Percentiles rank a stretch among this genome's conserved stretches.
Conservation (phyloP, 306 rosid genomes). For the Quercus aquifolioides region DNA sequence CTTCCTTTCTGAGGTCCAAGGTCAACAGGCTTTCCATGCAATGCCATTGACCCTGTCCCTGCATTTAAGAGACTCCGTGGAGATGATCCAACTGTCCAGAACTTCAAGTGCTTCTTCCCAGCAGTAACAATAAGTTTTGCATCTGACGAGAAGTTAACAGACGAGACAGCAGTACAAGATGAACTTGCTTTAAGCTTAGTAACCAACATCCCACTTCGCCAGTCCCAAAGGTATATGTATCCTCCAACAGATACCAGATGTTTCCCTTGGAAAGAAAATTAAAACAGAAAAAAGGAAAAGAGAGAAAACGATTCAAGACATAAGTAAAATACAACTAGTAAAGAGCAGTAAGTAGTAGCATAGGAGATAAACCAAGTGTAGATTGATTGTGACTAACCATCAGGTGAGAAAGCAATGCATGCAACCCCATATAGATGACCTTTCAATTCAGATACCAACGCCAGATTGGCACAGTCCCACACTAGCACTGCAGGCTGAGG, state of each 20-base stretch:
- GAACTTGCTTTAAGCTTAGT: conserved; percentile 71
- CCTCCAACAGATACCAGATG: conserved; percentile 71
- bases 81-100: conserved; percentile 63
- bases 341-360: conserved; percentile 9
- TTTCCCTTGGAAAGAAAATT: conserved; percentile 45
- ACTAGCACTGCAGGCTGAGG: conserved; percentile 64
- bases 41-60: conserved; percentile 30
- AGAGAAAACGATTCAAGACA: background rate
- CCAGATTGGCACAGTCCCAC: conserved; percentile 52
- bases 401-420: conserved; percentile 75
- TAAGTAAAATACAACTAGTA: conserved; percentile 12
- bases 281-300: background rate
- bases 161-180: conserved; percentile 52
- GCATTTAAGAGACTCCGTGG: conserved; percentile 43
- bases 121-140: conserved; percentile 60
- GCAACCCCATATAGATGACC: conserved; percentile 60
- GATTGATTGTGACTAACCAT: conserved; percentile 47
- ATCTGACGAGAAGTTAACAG: conserved; percentile 63
- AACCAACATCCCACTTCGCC: conserved; percentile 49
- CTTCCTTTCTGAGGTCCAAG: conserved; percentile 58
- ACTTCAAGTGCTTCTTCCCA: conserved; percentile 71
- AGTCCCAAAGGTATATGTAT: conserved; percentile 68
- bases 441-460: conserved; percentile 52
- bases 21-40: conserved; percentile 57
- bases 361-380: conserved; percentile 17